Base-by-base conservation (phyloP, 164 flowering plant genomes). In the Magnolia sinica region DNA sequence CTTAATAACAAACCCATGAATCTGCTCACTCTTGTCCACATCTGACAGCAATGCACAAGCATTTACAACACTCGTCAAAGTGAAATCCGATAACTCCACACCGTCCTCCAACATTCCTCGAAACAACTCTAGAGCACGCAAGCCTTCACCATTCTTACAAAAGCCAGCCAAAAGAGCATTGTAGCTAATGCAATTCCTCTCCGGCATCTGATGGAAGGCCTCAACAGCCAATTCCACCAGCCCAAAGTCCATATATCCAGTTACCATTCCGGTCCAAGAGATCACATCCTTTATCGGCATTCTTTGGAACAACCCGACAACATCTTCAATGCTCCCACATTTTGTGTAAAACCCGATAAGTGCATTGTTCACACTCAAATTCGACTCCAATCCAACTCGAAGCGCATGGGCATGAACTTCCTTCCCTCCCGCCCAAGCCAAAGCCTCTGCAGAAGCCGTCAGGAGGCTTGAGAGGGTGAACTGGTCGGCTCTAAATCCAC, bases 1-100 rank as follows among this genome's bases (percentile, higher is more conserved):
- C 80, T 92, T 94, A 13, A 86, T 27, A n/a, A 88, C 80, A 74
- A 96, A 96, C 1, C 90, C 99, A 61, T 92, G 98, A 77, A 96
- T 79, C 81, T 92, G 96, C 82, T 87, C 71, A 74, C 98, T 86
- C n/a, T 73, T 73, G 72, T 77, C 83, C 64, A 24, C 74, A 19
- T 87, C 89, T 24, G 55, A 72, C 10, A 86, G 74, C 85, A 91
- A 75, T 9, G 91, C 90, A 82, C 97, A 92, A 55, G 97, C 93
- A 70, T 81, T 87, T 50, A 89, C 68, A 72, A 83, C 85, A 78
- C 91, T 91, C 10, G 96, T 90, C 84, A 96, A 84, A 70, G 93
- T 84, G 84, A 81, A 88, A 64, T 89, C 94, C 5, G 92, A 87
- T 64, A 96, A 24, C 75, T 89, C 97, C 50, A 86, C 20, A 22